Conservation (phyloP, 2,329 filamentous ascomycete genomes). For the Erysiphe pulchra region DNA sequence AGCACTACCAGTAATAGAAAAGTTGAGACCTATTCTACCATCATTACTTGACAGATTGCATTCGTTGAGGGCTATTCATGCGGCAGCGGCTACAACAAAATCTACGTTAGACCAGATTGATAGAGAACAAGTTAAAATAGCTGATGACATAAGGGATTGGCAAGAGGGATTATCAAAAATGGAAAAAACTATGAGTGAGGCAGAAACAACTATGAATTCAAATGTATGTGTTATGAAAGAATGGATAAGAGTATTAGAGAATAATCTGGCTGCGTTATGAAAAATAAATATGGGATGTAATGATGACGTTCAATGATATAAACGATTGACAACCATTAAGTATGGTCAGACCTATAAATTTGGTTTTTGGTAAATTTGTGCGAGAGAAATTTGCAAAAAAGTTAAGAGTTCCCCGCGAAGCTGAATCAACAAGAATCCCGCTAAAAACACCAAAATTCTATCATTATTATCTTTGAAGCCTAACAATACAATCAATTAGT, state of each 20-base stretch:
- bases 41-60: slow-evolving; percentile 64
- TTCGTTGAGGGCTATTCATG: slow-evolving; percentile 62
- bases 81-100: slow-evolving; percentile 59
- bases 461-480: too few relatives aligned
- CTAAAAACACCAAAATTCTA: too few relatives aligned
- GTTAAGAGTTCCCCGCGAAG: too few relatives aligned
- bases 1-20: slow-evolving; percentile 69
- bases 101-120: slow-evolving; percentile 57
- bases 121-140: slow-evolving; percentile 56
- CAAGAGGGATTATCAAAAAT: slow-evolving; percentile 54
- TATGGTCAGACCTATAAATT: too few relatives aligned
- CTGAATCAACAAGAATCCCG: too few relatives aligned
- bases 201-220: slow-evolving; percentile 41
- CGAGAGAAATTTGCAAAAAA: too few relatives aligned
- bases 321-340: too few relatives aligned
- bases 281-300: too few relatives aligned
- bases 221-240: slow-evolving; percentile 71
- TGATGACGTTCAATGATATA: too few relatives aligned
- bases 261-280: not conserved
- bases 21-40: slow-evolving; percentile 59
- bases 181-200: slow-evolving; percentile 45
- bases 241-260: slow-evolving; percentile 75
- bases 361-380: too few relatives aligned
- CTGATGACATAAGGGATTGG: slow-evolving; percentile 66
- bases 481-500: too few relatives aligned